Evolutionary conservation across 139 green algal species (phyloP), one percentile per base, ranked within the genome.

Genomic region (Closterium sp.): DNA sequence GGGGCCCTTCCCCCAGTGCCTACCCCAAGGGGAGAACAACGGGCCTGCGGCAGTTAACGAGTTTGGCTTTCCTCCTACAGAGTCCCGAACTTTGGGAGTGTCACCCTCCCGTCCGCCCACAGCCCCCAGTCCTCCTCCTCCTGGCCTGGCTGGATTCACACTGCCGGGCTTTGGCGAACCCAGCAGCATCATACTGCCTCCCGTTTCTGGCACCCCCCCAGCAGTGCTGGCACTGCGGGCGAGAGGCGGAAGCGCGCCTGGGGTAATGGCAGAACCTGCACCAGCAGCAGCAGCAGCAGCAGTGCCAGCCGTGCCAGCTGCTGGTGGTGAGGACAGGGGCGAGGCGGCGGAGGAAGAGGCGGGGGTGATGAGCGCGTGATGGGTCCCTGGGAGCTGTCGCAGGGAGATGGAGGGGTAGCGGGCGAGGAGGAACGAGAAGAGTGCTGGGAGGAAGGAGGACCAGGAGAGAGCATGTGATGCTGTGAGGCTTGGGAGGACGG

Each of bases 231-330:
- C 92, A 94, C 31, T 92, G 70, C 27, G 92, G 90, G 85, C 91
- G 94, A 24, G 92, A 73, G 73, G 94, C 92, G 90, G 90, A 94
- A 32, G 92, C 90, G 86, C 90, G 94, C 92, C 45, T n/a, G n/a
- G n/a, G 92, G 91, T 27, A 95, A 27, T 79, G 85, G 79, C 27
- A 95, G 70, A 24, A 91, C 92, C 31, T 85, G 91, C 21, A 88
- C 30, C 6, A 31, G 92, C 17, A 95, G 29, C 38, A 94, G 79
- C 17, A n/a, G 10, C 30, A 92, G 70, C 27, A 95, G 50, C 90
- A 30, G 6, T 86, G 84, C n/a, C 84, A 17, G 84, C n/a, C 10
- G n/a, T 9, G 17, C n/a, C 84, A 24, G n/a, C 6, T 32, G 84
- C 84, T 87, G 84, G 10, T 87, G 84, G n/a, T 34, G n/a, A 87